These are phyloP conservation scores for Talaromyces sp. DNA, from an alignment of 2,329 filamentous ascomycete genomes.

Conservation along the genomic window DNA sequence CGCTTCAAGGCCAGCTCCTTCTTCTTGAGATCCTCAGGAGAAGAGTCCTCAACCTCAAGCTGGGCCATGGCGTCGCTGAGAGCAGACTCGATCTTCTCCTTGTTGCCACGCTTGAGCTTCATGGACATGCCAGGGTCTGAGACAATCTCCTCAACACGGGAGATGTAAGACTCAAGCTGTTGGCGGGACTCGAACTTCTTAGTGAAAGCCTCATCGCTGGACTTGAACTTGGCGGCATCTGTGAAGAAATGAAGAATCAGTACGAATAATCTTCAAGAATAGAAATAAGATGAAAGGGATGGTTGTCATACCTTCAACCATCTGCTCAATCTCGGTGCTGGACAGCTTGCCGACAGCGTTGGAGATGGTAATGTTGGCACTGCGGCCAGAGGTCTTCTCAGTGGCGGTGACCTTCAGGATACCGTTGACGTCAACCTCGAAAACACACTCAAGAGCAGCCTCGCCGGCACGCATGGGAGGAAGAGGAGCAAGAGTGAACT, in stretches of 20 bases:
- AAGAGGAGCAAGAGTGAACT: conserved; percentile 92
- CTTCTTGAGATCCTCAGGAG: conserved; percentile 97
- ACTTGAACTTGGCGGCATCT: conserved; percentile 99
- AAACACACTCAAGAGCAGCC: conserved; percentile 94
- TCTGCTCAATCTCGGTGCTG: conserved; percentile 90
- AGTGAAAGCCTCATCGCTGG: conserved; percentile 95
- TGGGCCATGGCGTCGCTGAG: conserved; percentile 97
- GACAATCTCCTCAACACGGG: conserved; percentile 97
- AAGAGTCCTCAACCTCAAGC: conserved; percentile 91
- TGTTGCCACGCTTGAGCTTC: conserved; percentile 98
- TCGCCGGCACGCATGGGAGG: conserved; percentile 90
- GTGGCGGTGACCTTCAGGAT: conserved; percentile 99
- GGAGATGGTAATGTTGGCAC: conserved; percentile 98
- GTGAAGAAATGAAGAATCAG: conserved; percentile 8
- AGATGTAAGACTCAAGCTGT: conserved; percentile 98
- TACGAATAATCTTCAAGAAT: neutral
- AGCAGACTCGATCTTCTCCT: conserved; percentile 98
- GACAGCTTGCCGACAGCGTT: conserved; percentile 99
- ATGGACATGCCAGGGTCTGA: conserved; percentile 93
- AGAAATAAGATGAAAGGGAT: neutral
- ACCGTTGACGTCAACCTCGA: conserved; percentile 99
- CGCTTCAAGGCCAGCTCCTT: conserved; percentile 98
- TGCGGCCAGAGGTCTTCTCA: conserved; percentile 97
- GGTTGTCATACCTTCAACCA: conserved; percentile 73
- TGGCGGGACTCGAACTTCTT: conserved; percentile 99